phyloP scores from a whole-genome alignment of 768 basidiomycete species.

The Coprinellus micaceus region DNA sequence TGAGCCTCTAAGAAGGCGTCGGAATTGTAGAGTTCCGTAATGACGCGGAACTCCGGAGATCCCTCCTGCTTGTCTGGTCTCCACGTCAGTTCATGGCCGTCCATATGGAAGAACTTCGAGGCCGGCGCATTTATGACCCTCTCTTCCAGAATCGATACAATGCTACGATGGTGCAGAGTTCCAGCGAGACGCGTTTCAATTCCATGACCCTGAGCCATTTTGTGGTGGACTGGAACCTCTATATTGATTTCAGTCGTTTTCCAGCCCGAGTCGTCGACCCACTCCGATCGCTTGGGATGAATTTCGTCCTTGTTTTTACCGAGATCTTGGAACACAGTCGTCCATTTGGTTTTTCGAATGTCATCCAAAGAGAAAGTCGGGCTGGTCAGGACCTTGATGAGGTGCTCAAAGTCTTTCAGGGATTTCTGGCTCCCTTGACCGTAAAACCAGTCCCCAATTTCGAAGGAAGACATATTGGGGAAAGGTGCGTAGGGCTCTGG shows the following conservation, averaged over 20 bases:
- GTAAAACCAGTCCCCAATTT: conserved; percentile 4
- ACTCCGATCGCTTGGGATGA: not conserved
- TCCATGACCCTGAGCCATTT: not conserved
- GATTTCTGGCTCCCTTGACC: not conserved
- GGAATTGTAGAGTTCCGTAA: conserved; percentile 20
- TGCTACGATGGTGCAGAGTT: conserved; percentile 12
- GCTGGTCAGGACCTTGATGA: not conserved
- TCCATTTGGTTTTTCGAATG: conserved; percentile 2
- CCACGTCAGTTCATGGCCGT: conserved; percentile 17
- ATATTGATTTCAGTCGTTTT: not conserved
- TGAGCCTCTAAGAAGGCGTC: conserved; percentile 17
- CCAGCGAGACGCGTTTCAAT: conserved; percentile 1
- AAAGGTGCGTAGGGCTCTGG: not conserved
- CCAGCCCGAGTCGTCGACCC: conserved; percentile 3
- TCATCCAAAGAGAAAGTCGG: not conserved
- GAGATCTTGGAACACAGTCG: not conserved
- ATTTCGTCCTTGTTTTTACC: not conserved
- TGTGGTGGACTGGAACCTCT: not conserved
- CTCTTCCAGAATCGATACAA: conserved; percentile 14
- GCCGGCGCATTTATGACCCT: conserved; percentile 11
- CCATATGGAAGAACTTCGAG: conserved; percentile 12
- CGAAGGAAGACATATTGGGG: not conserved
- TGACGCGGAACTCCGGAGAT: conserved; percentile 6
- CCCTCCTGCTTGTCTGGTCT: not conserved
- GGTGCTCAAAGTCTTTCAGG: not conserved